A percentile compares a stretch with the other conserved stretches of the same genome.
phyloP scores from a whole-genome alignment of 2,329 filamentous ascomycete genomes.

The Dothideomycetes sp. region DNA sequence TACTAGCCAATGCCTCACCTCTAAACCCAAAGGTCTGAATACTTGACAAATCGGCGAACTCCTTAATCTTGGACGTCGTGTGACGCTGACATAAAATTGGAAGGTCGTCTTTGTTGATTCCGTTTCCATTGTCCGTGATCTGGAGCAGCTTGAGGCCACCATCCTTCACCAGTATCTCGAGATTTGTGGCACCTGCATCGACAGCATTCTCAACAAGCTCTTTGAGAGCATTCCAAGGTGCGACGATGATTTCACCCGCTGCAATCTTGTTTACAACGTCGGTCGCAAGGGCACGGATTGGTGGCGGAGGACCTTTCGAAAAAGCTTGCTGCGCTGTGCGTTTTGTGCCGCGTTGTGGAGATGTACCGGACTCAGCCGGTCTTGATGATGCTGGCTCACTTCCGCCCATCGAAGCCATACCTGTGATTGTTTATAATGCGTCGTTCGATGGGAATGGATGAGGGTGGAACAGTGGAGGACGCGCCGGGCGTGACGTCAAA shows the following conservation, averaged over 20 bases:
- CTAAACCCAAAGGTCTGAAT: constrained; percentile 97
- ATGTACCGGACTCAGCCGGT: constrained; percentile 2
- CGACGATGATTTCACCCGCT: constrained; percentile 95
- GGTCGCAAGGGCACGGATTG: constrained; percentile 67
- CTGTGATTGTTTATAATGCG: too few species aligned
- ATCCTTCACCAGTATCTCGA: constrained; percentile 89
- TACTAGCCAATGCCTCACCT: constrained; percentile 90
- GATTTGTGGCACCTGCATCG: constrained; percentile 84
- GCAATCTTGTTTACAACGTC: constrained; percentile 98
- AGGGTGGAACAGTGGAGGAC: too few species aligned
- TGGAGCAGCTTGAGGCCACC: constrained; percentile 90
- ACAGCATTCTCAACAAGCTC: constrained; percentile 96
- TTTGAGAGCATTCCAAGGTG: constrained; percentile 90
- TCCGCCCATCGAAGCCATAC: too few species aligned
- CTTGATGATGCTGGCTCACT: too few species aligned
- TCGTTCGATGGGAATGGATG: too few species aligned
- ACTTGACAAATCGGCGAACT: constrained; percentile 80
- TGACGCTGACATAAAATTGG: constrained; percentile 89
- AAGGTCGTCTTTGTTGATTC: constrained; percentile 87
- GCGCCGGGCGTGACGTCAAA: too few species aligned
- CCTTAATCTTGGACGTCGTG: constrained; percentile 89
- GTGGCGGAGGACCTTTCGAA: constrained; percentile 10
- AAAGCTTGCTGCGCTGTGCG: constrained; percentile 17
- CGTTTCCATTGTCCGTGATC: constrained; percentile 94
- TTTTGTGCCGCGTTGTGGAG: constrained; percentile 21